Evolutionary conservation across 2,329 filamentous ascomycete genomes (phyloP).

Genomic region (Trichophyton mentagrophytes): DNA sequence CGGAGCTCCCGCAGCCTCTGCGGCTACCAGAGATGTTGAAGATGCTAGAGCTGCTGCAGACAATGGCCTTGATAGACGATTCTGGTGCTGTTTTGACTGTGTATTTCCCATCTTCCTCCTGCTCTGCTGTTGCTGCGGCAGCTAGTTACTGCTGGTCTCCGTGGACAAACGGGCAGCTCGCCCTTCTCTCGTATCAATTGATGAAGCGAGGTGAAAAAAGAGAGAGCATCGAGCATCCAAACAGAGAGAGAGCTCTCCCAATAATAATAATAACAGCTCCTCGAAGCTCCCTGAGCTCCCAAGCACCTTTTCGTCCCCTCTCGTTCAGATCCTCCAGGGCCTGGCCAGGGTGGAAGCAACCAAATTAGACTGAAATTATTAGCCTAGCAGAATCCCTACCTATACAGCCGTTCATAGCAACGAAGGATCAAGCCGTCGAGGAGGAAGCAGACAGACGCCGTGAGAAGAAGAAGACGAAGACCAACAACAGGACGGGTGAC

Average conservation of each 20-base stretch:
- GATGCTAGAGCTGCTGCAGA: not conserved
- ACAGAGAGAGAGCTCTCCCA: no score
- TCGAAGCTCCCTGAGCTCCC: no score
- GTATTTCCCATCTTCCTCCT: not conserved
- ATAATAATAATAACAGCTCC: no score
- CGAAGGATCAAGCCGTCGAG: not conserved
- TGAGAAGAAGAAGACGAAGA: not conserved
- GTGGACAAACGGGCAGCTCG: no score
- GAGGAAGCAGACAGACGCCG: not conserved
- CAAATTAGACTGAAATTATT: not conserved
- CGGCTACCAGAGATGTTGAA: not conserved
- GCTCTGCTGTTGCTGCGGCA: not conserved
- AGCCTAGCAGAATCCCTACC: not conserved
- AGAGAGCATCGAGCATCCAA: not conserved
- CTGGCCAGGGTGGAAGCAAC: not conserved
- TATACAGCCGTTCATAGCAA: not conserved
- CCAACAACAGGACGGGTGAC: no score
- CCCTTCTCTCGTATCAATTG: not conserved
- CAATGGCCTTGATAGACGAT: not conserved
- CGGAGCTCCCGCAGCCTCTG: not conserved
- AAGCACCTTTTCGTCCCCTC: no score
- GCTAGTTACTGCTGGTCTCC: no score
- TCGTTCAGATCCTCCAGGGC: not conserved
- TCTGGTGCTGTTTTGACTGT: not conserved
- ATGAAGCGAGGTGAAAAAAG: no score